Base-by-base conservation (phyloP, 495 filamentous ascomycete species). In the Beverwykella pulmonaria region DNA sequence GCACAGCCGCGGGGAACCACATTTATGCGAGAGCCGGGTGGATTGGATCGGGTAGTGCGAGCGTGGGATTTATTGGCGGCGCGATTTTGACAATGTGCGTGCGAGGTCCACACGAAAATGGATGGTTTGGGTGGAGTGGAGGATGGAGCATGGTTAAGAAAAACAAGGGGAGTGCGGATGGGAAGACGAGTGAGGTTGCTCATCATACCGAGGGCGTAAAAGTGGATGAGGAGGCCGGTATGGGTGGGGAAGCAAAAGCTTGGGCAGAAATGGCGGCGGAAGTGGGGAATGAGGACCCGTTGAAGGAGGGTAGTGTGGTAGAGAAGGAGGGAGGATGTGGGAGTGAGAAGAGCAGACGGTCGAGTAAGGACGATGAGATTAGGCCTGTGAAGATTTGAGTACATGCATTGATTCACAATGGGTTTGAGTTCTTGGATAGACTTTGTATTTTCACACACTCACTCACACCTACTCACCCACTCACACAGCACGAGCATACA, bases 91-190 rank as follows among this genome's bases (percentile, higher is more conserved):
- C 86, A 17, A 68, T 90, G 39, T 84, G 81, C 48, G 70, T 86
- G 12, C 81, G 88, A 25, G 90, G 88, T 0, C 92, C 92, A 17
- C 79, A 82, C 67, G 89, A 92, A 76, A 85, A 73, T 32, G 79
- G 87, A 0, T 93, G 90, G 91, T 52, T 91, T 25, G 91, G 90
- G 0, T 93, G 91, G 91, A 77, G 76, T 15, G 89, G 88, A 10
- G 90, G 90, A 0, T 88, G 87, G 85, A 71, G 71, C 54, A 67
- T 85, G 77, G 59, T 67, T 69, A 73, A 79, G 74, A 77, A 66
- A 53, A 69, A 74, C 58, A 59, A 48, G 29, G 58, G 53, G 14
- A 71, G 61, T 59, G 65, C 71, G n/a, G 73, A 76, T 67, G 76
- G 71, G 47, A 74, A 69, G 70, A 73, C 70, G 17, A 57, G 41